A percentile compares a stretch with the other conserved stretches of the same genome.
These are phyloP conservation scores for Lentinula sp. DNA, from an alignment of 768 basidiomycete species.

Conservation along the genomic window DNA sequence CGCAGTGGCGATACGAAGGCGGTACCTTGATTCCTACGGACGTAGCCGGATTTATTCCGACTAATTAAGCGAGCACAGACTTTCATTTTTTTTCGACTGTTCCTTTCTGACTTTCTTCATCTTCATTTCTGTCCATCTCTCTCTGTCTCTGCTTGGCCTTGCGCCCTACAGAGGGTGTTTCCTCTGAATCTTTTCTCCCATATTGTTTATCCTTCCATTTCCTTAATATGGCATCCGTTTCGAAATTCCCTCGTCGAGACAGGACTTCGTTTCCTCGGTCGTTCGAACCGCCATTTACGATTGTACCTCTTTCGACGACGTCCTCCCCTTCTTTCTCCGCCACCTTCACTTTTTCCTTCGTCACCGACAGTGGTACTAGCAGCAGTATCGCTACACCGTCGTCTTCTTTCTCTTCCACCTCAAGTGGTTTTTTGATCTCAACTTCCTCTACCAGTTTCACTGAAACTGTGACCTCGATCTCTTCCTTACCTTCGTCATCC, in stretches of 20 bases:
- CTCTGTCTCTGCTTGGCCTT: neutral
- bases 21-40: neutral
- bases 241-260: neutral
- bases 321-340: neutral
- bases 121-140: neutral
- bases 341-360: neutral
- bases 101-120: neutral
- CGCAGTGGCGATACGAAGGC: neutral
- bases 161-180: neutral
- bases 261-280: neutral
- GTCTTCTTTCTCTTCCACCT: neutral
- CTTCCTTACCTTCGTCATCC: neutral
- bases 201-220: neutral
- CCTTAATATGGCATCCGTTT: neutral
- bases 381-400: neutral
- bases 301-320: neutral
- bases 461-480: neutral
- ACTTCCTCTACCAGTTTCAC: neutral
- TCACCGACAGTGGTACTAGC: neutral
- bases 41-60: neutral
- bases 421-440: neutral
- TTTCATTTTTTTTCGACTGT: neutral
- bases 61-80: neutral
- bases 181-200: neutral
- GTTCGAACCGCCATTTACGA: neutral